phyloP scores from a whole-genome alignment of 148 eudicot genomes.

The Vaccinium corymbosum region DNA sequence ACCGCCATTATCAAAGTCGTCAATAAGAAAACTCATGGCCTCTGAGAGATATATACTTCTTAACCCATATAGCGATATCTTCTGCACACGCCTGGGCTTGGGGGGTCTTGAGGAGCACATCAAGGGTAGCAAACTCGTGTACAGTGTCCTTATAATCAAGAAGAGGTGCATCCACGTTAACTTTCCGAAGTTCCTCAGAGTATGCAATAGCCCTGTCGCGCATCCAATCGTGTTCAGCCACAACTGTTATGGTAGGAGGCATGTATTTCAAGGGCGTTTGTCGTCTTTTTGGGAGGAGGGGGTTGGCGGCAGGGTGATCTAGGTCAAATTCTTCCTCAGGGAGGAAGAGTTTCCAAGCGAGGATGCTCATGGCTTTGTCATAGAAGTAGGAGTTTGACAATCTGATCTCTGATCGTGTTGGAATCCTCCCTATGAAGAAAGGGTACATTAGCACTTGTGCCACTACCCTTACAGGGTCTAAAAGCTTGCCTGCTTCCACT shows the following conservation, averaged over 20 bases:
- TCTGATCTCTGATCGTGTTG: slow-evolving; percentile 81
- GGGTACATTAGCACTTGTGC: slow-evolving; percentile 90
- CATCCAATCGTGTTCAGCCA: slow-evolving; percentile 96
- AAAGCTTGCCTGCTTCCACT: slow-evolving; percentile 56
- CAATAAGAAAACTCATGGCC: slow-evolving; percentile 83
- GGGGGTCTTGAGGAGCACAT: slow-evolving; percentile 71
- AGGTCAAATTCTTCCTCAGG: slow-evolving; percentile 61
- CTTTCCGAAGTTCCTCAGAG: slow-evolving; percentile 75
- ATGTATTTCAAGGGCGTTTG: slow-evolving; percentile 51
- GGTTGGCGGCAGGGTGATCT: slow-evolving; percentile 89
- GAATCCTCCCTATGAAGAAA: slow-evolving; percentile 68
- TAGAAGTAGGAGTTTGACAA: slow-evolving; percentile 73
- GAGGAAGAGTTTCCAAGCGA: slow-evolving; percentile 84
- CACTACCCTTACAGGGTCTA: slow-evolving; percentile 82
- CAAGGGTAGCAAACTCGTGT: slow-evolving; percentile 89
- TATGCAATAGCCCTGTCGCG: slow-evolving; percentile 83
- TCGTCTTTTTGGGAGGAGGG: slow-evolving; percentile 36
- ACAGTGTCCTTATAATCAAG: slow-evolving; percentile 79
- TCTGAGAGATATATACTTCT: slow-evolving; percentile 77
- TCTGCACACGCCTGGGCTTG: slow-evolving; percentile 83
- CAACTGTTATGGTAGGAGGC: slow-evolving; percentile 81
- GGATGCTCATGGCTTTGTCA: slow-evolving; percentile 63
- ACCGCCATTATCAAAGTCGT: not conserved
- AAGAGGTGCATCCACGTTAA: slow-evolving; percentile 80
- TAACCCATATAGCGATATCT: slow-evolving; percentile 89